Conservation (phyloP, 2,329 filamentous ascomycete genomes). For the Berkeleyomyces rouxiae region DNA sequence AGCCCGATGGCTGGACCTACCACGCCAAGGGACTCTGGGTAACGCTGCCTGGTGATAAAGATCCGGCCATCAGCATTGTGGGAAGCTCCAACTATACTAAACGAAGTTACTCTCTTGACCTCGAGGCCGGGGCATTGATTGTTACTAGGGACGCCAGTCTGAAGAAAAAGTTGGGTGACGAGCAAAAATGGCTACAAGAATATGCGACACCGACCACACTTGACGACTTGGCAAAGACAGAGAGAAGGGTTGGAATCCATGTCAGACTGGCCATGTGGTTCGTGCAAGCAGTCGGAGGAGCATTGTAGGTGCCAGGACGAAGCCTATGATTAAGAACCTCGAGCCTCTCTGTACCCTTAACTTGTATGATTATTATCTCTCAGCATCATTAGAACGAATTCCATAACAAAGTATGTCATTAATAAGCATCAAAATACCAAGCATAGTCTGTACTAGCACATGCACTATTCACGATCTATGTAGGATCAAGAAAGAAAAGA, state of each 20-base stretch:
- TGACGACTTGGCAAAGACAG: slow-evolving; percentile 64
- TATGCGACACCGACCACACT: slow-evolving; percentile 51
- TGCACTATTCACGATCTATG: neutral
- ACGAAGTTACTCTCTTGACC: slow-evolving; percentile 76
- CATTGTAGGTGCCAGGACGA: slow-evolving; percentile 38
- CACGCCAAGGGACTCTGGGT: slow-evolving; percentile 95
- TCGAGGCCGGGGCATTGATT: slow-evolving; percentile 77
- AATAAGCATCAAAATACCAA: neutral
- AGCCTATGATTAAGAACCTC: neutral
- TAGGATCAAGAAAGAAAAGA: neutral
- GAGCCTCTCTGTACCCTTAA: neutral
- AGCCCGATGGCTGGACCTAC: slow-evolving; percentile 85
- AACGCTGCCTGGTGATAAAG: slow-evolving; percentile 46
- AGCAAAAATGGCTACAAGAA: slow-evolving; percentile 65
- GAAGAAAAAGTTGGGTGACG: slow-evolving; percentile 56
- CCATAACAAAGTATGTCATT: neutral
- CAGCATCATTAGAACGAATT: no score
- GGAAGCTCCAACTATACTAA: slow-evolving; percentile 95
- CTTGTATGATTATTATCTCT: slow-evolving; percentile 1
- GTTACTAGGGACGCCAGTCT: slow-evolving; percentile 61
- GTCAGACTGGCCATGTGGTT: slow-evolving; percentile 91
- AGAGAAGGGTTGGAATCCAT: slow-evolving; percentile 69
- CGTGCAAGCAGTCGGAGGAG: slow-evolving; percentile 69
- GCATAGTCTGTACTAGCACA: neutral
- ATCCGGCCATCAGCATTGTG: slow-evolving; percentile 65